phyloP scores from a whole-genome alignment of 495 filamentous ascomycete species.

The Hyaloscypha finlandica region DNA sequence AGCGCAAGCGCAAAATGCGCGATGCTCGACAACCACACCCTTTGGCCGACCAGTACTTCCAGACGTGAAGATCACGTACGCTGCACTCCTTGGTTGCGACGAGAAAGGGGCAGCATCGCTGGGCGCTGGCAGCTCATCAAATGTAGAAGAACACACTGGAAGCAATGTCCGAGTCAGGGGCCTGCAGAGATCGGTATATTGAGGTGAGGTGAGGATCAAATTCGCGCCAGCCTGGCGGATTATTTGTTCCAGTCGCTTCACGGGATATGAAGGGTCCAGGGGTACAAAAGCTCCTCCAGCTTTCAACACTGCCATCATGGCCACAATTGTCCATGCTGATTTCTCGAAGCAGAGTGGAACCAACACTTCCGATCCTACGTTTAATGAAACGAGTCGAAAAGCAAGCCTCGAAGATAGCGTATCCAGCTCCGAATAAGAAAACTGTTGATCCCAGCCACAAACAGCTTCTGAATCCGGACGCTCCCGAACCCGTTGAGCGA shows the following conservation, averaged over 20 bases:
- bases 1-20: constrained; percentile 11
- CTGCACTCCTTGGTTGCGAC: not conserved
- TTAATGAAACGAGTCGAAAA: not conserved
- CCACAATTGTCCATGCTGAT: constrained; percentile 43
- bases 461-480: no score
- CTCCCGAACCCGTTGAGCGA: no score
- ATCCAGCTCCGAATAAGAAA: constrained; percentile 35
- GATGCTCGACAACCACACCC: constrained; percentile 6
- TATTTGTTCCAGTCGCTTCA: constrained; percentile 8
- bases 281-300: constrained; percentile 50
- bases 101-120: no score
- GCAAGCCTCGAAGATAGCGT: constrained; percentile 13
- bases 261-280: constrained; percentile 49
- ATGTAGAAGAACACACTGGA: no score
- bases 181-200: not conserved
- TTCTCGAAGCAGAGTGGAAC: constrained; percentile 43
- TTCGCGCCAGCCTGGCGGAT: not conserved
- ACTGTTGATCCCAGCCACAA: constrained; percentile 37
- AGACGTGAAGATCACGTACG: not conserved
- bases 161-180: no score
- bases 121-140: no score
- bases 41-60: no score
- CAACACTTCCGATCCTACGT: constrained; percentile 1
- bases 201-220: constrained; percentile 10
- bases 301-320: constrained; percentile 43